These are phyloP conservation scores for Suhomyces sp. DNA, from an alignment of 805 yeast genomes.

Conservation along the genomic window DNA sequence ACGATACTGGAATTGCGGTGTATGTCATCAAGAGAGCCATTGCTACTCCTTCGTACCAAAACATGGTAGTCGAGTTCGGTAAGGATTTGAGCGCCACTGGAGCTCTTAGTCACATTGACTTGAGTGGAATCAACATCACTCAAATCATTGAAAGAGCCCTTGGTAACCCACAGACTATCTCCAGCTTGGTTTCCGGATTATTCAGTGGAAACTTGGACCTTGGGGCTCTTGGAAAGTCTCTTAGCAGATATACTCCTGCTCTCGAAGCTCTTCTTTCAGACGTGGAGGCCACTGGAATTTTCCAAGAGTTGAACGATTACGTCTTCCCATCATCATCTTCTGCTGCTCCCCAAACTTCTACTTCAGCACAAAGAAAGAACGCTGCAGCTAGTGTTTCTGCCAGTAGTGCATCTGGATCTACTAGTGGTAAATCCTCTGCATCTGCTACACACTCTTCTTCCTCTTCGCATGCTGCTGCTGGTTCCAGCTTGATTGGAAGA, in stretches of 20 bases:
- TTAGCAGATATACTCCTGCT: constrained; percentile 32
- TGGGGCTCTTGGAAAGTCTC: constrained; percentile 7
- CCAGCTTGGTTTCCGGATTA: constrained; percentile 21
- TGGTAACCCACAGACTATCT: constrained; percentile 22
- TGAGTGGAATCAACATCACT: constrained; percentile 27
- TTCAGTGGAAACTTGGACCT: constrained; percentile 20
- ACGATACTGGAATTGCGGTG: constrained; percentile 41
- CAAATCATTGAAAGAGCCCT: constrained; percentile 22
- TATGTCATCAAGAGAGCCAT: constrained; percentile 36
- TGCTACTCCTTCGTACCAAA: constrained; percentile 33
- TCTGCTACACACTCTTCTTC: constrained; percentile 3
- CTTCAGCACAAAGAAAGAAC: constrained; percentile 11
- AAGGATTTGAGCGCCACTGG: constrained; percentile 27
- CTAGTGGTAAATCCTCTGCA: constrained; percentile 4
- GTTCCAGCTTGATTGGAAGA: neutral
- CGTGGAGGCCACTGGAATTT: constrained; percentile 37
- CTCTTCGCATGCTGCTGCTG: constrained; percentile 3
- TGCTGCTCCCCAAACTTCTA: constrained; percentile 9
- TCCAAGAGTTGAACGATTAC: constrained; percentile 36
- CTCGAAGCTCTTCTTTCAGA: constrained; percentile 28
- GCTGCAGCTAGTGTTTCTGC: constrained; percentile 3
- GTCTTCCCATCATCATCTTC: constrained; percentile 26
- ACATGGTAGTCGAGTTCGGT: constrained; percentile 35
- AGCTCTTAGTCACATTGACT: constrained; percentile 21
- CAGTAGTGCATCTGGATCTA: constrained; percentile 7